phyloP scores from a whole-genome alignment of 2,329 filamentous ascomycete genomes.

The Xylaria arbuscula region DNA sequence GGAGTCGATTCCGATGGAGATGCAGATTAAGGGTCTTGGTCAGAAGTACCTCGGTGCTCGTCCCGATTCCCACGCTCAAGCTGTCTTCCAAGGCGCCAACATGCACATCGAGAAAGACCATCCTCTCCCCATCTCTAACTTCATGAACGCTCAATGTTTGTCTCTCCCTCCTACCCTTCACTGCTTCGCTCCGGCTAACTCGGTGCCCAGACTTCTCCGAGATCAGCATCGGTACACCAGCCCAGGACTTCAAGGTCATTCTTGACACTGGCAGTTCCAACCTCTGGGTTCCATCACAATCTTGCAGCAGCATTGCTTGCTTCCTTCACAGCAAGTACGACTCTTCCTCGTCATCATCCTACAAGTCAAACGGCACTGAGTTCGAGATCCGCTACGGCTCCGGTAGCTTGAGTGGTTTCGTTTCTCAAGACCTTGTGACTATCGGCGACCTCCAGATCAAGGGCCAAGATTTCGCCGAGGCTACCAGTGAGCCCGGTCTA shows the following conservation, averaged over 20 bases:
- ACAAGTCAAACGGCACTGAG: slow-evolving; percentile 90
- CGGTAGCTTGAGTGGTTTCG: slow-evolving; percentile 90
- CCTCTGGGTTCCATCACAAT: slow-evolving; percentile 93
- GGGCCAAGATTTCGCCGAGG: slow-evolving; percentile 94
- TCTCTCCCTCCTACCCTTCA: slow-evolving; percentile 35
- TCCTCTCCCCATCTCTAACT: slow-evolving; percentile 92
- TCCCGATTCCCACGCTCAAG: slow-evolving; percentile 74
- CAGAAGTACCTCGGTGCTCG: slow-evolving; percentile 96
- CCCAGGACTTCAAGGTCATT: slow-evolving; percentile 97
- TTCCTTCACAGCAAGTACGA: slow-evolving; percentile 98
- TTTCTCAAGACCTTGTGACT: slow-evolving; percentile 85
- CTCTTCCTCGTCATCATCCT: slow-evolving; percentile 86
- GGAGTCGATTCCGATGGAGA: slow-evolving; percentile 81
- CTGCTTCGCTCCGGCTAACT: slow-evolving; percentile 9
- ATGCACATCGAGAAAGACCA: slow-evolving; percentile 75
- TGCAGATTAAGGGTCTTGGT: slow-evolving; percentile 82
- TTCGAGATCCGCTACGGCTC: slow-evolving; percentile 98
- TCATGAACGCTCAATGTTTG: slow-evolving; percentile 98
- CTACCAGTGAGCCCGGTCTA: slow-evolving; percentile 92
- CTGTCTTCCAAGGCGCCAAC: slow-evolving; percentile 82
- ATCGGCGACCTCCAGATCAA: slow-evolving; percentile 93
- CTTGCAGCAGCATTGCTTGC: slow-evolving; percentile 96
- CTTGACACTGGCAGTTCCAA: slow-evolving; percentile 99
- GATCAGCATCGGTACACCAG: slow-evolving; percentile 89
- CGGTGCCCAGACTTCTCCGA: slow-evolving; percentile 85